These are phyloP conservation scores for Gracilaria gracilis DNA, from an alignment of 23 red algal species.

Conservation along the genomic window DNA sequence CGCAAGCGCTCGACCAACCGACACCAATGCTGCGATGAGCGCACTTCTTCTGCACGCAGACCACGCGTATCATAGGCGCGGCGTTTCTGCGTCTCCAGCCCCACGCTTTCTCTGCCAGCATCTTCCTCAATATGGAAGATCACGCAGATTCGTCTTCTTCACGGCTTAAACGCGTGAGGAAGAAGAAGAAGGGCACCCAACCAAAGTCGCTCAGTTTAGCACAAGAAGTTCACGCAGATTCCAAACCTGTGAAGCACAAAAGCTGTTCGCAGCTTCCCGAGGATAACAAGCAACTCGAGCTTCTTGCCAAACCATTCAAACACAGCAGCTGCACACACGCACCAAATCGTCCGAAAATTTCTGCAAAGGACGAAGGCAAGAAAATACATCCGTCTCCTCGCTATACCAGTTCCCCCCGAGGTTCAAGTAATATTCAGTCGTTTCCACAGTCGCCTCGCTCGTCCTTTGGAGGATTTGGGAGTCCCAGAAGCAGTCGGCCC, in stretches of 20 bases:
- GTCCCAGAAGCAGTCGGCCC: background rate
- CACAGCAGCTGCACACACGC: background rate
- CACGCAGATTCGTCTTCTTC: background rate
- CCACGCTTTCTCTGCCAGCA: background rate
- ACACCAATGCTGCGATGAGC: too few relatives aligned
- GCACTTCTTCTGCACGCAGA: too few relatives aligned
- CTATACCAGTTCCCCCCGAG: background rate
- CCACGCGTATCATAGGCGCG: too few relatives aligned
- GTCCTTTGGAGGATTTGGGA: background rate
- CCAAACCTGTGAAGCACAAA: background rate
- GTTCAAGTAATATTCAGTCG: background rate
- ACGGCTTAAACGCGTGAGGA: background rate
- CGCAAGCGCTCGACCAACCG: too few relatives aligned
- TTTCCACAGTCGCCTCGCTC: background rate
- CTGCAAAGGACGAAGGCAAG: background rate
- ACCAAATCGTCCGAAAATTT: background rate
- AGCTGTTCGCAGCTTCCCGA: background rate
- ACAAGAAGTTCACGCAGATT: background rate
- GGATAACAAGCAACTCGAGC: background rate
- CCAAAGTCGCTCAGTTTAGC: background rate
- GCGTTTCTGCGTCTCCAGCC: too few relatives aligned
- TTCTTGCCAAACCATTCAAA: background rate
- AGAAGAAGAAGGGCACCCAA: background rate
- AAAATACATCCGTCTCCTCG: background rate
- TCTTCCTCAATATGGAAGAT: background rate